phyloP scores from a whole-genome alignment of 2,329 filamentous ascomycete genomes.

The Paracoccidioides brasiliensis region DNA sequence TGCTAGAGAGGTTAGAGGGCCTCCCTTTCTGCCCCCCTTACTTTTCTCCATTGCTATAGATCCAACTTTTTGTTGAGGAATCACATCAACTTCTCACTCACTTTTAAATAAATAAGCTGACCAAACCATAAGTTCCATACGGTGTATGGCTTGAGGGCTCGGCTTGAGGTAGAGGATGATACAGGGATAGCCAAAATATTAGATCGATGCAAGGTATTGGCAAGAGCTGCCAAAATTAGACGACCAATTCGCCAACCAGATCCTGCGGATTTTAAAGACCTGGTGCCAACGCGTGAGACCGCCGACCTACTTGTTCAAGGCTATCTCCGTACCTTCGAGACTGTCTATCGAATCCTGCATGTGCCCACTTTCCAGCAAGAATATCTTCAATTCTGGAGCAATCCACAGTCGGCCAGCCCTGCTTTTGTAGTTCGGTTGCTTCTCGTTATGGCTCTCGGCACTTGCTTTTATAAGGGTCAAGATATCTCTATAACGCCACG shows the following conservation, averaged over 20 bases:
- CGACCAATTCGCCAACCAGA: slow-evolving; percentile 16
- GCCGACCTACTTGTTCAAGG: slow-evolving; percentile 40
- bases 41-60: neutral
- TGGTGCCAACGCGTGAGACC: slow-evolving; percentile 34
- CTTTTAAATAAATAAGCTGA: neutral
- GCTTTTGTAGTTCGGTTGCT: slow-evolving; percentile 36
- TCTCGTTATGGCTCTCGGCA: slow-evolving; percentile 27
- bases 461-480: slow-evolving; percentile 31
- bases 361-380: slow-evolving; percentile 43
- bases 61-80: neutral
- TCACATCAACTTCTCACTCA: neutral
- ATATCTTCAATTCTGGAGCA: slow-evolving; percentile 43
- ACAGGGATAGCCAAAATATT: slow-evolving; percentile 26
- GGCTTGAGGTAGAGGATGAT: slow-evolving; percentile 18
- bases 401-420: slow-evolving; percentile 27
- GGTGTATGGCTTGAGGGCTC: slow-evolving; percentile 12
- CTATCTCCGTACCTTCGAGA: slow-evolving; percentile 45
- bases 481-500: slow-evolving; percentile 29
- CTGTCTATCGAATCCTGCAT: slow-evolving; percentile 45
- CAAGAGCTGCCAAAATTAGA: slow-evolving; percentile 36
- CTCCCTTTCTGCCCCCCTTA: neutral
- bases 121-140: neutral
- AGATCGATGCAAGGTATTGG: slow-evolving; percentile 39
- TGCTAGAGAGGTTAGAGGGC: neutral
- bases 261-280: slow-evolving; percentile 15